Conservation (phyloP, 129 eudicot species). For the Artemisia annua region DNA sequence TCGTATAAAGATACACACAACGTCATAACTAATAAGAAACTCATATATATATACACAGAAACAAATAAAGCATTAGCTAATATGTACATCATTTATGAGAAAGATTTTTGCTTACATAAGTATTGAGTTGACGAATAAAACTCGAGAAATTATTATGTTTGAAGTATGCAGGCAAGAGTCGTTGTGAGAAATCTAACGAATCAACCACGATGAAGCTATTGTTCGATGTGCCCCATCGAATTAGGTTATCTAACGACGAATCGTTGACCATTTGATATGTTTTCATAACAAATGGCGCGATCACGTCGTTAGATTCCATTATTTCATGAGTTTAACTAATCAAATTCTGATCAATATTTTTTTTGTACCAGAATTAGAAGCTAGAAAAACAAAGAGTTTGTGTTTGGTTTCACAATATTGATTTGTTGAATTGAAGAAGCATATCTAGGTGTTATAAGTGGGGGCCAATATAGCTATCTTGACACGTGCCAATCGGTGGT, state of each 20-base stretch:
- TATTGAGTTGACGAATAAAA: constrained; percentile 37
- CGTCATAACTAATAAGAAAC: no score
- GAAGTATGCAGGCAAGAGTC: constrained; percentile 35
- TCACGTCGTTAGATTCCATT: constrained; percentile 40
- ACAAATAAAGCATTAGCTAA: not conserved
- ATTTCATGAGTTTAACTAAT: not conserved
- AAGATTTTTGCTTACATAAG: constrained; percentile 25
- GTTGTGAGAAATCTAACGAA: constrained; percentile 31
- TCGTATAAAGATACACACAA: no score
- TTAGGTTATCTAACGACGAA: constrained; percentile 33
- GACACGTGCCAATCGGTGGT: no score
- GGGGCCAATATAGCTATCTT: no score
- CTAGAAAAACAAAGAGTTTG: no score
- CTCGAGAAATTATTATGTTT: constrained; percentile 42
- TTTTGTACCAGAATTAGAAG: no score
- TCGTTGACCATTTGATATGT: constrained; percentile 43
- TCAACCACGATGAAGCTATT: constrained; percentile 39
- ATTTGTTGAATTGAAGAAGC: no score
- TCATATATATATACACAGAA: no score
- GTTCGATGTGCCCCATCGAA: constrained; percentile 36
- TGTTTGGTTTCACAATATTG: no score
- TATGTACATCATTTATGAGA: not conserved
- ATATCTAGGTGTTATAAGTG: no score
- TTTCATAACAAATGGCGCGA: constrained; percentile 40
- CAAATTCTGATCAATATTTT: no score